Percentiles rank a stretch among this genome's conserved stretches.
phyloP scores from a whole-genome alignment of 768 basidiomycete genomes.

The Jaapia argillacea region DNA sequence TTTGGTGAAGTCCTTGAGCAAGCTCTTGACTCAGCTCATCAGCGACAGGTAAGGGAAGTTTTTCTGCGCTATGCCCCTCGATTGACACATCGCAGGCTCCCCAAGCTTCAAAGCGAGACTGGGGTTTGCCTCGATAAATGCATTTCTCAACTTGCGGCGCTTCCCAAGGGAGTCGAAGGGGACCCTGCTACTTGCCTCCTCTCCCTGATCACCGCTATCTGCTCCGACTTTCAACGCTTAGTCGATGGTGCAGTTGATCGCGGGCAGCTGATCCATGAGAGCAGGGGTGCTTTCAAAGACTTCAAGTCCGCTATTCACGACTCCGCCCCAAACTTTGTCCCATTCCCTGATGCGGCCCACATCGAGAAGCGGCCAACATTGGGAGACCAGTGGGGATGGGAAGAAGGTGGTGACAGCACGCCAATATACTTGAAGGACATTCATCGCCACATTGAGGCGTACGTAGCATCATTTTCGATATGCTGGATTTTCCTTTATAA shows the following conservation, averaged over 20 bases:
- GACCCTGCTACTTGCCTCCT: not conserved
- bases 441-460: not conserved
- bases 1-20: not conserved
- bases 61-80: not conserved
- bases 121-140: not conserved
- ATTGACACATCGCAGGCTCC: not conserved
- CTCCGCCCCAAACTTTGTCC: constrained; percentile 51
- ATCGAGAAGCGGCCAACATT: no score
- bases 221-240: not conserved
- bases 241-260: not conserved
- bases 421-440: constrained; percentile 10
- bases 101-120: not conserved
- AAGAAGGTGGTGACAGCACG: constrained; percentile 28
- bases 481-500: not conserved
- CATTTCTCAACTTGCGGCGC: not conserved
- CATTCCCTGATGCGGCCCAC: constrained; percentile 25
- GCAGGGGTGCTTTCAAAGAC: not conserved
- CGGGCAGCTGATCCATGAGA: not conserved
- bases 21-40: not conserved
- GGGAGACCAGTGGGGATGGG: no score
- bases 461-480: not conserved
- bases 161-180: not conserved
- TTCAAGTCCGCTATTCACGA: constrained; percentile 39
- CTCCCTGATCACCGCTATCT: not conserved
- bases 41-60: not conserved